Evolutionary conservation across 371 early-diverging fungal genomes (phyloP).

Genomic region (Lichtheimia ramosa): DNA sequence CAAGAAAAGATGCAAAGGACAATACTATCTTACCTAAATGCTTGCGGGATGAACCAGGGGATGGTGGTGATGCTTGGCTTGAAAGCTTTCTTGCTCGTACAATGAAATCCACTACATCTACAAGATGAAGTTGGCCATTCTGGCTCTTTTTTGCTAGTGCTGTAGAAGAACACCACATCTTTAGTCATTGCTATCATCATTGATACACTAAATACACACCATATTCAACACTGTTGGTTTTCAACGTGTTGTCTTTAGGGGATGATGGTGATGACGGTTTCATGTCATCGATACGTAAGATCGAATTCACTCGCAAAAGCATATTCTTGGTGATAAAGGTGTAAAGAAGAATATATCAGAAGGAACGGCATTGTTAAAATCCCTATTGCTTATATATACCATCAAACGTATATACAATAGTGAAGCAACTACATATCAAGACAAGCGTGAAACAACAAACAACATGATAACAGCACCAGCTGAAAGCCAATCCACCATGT

Average conservation of each 20-base stretch:
- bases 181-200: not conserved
- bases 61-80: not conserved
- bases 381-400: too few relatives aligned
- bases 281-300: not conserved
- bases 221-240: too few relatives aligned
- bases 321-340: not conserved
- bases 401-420: too few relatives aligned
- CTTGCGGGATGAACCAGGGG: not conserved
- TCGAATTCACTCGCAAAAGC: slow-evolving; percentile 8
- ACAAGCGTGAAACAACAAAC: too few relatives aligned
- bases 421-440: too few relatives aligned
- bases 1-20: too few relatives aligned
- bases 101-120: slow-evolving; percentile 3
- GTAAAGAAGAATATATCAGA: not conserved
- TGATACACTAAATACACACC: not conserved
- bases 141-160: not conserved
- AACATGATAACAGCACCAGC: too few relatives aligned
- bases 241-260: not conserved
- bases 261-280: not conserved
- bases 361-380: too few relatives aligned
- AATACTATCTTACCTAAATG: too few relatives aligned
- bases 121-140: not conserved
- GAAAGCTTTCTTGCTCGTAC: slow-evolving; percentile 5
- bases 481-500: too few relatives aligned
- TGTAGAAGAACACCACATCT: not conserved